Conservation (phyloP, 2,329 filamentous ascomycete species). For the Cercospora sesami region DNA sequence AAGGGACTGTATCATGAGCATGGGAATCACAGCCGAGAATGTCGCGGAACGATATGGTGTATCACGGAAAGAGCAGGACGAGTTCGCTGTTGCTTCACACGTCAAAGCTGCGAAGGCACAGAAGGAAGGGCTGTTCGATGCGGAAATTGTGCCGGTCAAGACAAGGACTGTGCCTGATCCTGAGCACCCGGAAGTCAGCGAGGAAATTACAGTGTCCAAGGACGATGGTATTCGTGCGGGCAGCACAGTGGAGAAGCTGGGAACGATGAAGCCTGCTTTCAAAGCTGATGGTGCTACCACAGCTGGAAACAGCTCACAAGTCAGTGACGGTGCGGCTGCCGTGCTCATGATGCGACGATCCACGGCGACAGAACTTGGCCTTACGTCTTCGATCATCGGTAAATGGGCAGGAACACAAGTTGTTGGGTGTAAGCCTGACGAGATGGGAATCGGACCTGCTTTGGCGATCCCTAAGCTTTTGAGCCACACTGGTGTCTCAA, state of each 20-base stretch:
- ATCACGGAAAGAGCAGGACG: conserved; percentile 74
- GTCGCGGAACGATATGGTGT: conserved; percentile 77
- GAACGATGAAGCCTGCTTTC: conserved; percentile 83
- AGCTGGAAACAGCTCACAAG: conserved; percentile 81
- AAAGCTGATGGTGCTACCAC: conserved; percentile 72
- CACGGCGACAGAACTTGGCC: conserved; percentile 71
- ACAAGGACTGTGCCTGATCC: conserved; percentile 69
- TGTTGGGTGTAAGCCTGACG: conserved; percentile 78
- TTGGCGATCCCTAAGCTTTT: conserved; percentile 82
- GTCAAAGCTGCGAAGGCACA: conserved; percentile 70
- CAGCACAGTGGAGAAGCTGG: conserved; percentile 68
- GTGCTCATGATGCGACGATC: conserved; percentile 81
- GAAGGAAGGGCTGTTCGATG: conserved; percentile 67
- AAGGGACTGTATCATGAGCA: conserved; percentile 86
- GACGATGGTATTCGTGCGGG: conserved; percentile 81
- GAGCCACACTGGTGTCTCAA: conserved; percentile 64
- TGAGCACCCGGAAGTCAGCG: conserved; percentile 50
- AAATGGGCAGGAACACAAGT: conserved; percentile 78
- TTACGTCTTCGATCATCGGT: conserved; percentile 69
- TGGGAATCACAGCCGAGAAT: conserved; percentile 89
- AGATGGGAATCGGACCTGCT: conserved; percentile 91
- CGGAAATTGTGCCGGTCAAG: conserved; percentile 76
- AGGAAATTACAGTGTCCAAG: conserved; percentile 65
- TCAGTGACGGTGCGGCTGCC: conserved; percentile 84
- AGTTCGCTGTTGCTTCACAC: conserved; percentile 75